A percentile compares a stretch with the other conserved stretches of the same genome.
Evolutionary conservation across 202 grass and related monocot genomes (phyloP).

Genomic region (Elaeis oleifera): DNA sequence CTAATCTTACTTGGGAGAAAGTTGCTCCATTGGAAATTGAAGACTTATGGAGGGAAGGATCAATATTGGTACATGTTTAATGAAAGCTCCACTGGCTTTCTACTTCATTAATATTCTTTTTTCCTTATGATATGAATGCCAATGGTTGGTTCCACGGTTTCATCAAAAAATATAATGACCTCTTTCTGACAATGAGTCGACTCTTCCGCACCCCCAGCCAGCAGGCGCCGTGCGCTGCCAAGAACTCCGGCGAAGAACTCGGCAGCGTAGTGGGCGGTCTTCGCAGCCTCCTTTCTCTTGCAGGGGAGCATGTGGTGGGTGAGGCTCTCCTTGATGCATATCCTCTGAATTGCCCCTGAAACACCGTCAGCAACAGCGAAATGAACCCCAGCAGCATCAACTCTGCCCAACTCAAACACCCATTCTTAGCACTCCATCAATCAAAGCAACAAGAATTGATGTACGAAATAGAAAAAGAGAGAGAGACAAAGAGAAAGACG

Average conservation of each 20-base stretch:
- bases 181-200: constrained; percentile 38
- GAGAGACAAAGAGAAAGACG: neutral
- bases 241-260: constrained; percentile 25
- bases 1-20: too few species aligned
- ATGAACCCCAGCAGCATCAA: constrained; percentile 43
- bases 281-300: constrained; percentile 6
- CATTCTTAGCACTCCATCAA: too few species aligned
- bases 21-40: too few species aligned
- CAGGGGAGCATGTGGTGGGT: constrained; percentile 29
- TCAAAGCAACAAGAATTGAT: too few species aligned
- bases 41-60: too few species aligned
- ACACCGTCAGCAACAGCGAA: constrained; percentile 33
- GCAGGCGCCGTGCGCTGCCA: constrained; percentile 50
- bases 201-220: constrained; percentile 24
- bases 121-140: too few species aligned
- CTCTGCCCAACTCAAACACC: constrained; percentile 12
- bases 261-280: constrained; percentile 22
- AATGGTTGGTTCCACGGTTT: too few species aligned
- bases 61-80: too few species aligned
- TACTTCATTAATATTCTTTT: too few species aligned
- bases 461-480: neutral
- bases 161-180: constrained; percentile 29
- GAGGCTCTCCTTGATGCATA: constrained; percentile 21
- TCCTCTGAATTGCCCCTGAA: constrained; percentile 27
- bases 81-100: too few species aligned